Base-by-base conservation (phyloP, 177 flowering plant genomes). In the Vitis hybrid region DNA sequence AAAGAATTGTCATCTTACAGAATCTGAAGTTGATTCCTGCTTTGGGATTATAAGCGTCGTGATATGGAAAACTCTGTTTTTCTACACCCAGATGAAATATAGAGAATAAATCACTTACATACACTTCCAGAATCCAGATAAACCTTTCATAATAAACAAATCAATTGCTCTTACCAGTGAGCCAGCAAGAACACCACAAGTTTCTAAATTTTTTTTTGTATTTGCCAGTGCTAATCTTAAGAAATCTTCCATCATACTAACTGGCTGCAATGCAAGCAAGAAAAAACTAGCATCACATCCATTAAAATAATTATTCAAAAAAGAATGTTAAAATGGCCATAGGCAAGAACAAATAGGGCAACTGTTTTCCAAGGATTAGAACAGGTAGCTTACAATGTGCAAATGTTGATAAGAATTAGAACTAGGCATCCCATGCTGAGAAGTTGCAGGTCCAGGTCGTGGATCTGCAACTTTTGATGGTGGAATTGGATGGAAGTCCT, bases 401-500 rank as follows among this genome's bases (percentile, higher is more conserved):
- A 96, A 77, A 71, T 88, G 84, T 75, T 91, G 94, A 78, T 82
- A 96, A 13, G 91, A 73, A 68, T 78, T 80, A 56, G 91, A 74
- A 66, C 71, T 74, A 18, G 74, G 63, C 49, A 71, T 65, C 66
- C 80, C 87, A 76, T 89, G 85, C 66, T 69, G 74, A 64, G 79
- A 78, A 70, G 83, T 84, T 64, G 91, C 91, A 18, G 89, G 94
- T 27, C 98, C 98, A 61, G 99, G 99, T 78, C 93, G 88, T 41
- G 98, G 99, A 83, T 95, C 99, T 53, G 99, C 99, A 81, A 95
- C 98, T 82, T 79, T 85, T 58, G 98, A 88, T 50, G 98, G 94
- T 73, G 90, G 71, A 56, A 95, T 87, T 51, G 91, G 90, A 70
- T 73, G 71, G 50, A 14, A 68, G 6, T 82, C 91, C 71, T 82